phyloP scores from a whole-genome alignment of 495 filamentous ascomycete genomes.

The Penicilliopsis zonata region DNA sequence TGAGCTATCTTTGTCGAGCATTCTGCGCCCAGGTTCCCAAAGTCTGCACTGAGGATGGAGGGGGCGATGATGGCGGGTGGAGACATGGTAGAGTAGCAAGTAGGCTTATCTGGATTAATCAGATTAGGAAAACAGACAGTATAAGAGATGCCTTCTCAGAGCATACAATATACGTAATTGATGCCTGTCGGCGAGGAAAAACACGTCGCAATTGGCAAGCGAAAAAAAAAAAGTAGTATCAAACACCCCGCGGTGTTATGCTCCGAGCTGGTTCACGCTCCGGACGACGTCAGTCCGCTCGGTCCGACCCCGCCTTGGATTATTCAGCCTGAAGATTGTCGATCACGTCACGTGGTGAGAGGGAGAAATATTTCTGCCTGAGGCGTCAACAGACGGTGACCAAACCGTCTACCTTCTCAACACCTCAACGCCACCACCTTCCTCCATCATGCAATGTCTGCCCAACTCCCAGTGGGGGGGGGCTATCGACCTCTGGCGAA shows the following conservation, averaged over 20 bases:
- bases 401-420: constrained; percentile 2
- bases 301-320: constrained; percentile 7
- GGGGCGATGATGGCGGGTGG: constrained; percentile 91
- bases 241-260: constrained; percentile 3
- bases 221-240: not conserved
- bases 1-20: constrained; percentile 71
- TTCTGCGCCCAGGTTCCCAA: constrained; percentile 71
- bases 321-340: constrained; percentile 1
- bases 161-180: not conserved
- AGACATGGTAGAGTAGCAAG: constrained; percentile 42
- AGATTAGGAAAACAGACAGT: constrained; percentile 2
- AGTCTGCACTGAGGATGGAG: constrained; percentile 94
- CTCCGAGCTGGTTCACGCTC: constrained; percentile 9
- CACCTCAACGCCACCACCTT: not conserved
- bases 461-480: too few relatives aligned
- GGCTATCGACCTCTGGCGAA: constrained; percentile 1
- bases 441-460: not conserved
- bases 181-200: constrained; percentile 1
- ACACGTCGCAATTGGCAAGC: not conserved
- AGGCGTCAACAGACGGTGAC: too few relatives aligned
- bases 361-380: too few relatives aligned
- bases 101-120: constrained; percentile 1
- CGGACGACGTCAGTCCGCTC: constrained; percentile 17
- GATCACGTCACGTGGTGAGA: too few relatives aligned
- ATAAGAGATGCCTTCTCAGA: constrained; percentile 1